Percentiles rank a stretch among this genome's conserved stretches.
Conservation (phyloP, 2,329 filamentous ascomycete species). For the Phoma sp. region DNA sequence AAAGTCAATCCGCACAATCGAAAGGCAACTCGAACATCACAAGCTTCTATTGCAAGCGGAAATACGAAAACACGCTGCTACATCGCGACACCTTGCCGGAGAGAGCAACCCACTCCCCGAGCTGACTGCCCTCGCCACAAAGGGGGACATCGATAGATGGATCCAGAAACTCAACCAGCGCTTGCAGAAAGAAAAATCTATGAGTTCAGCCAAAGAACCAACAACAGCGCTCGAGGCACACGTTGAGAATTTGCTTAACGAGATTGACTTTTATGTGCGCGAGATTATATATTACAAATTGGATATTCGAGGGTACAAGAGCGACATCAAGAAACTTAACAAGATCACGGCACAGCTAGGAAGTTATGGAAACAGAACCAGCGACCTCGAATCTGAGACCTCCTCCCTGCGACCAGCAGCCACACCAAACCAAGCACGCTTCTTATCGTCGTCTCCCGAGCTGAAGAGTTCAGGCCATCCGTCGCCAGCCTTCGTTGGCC, state of each 20-base stretch:
- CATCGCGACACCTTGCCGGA: slow-evolving; percentile 26
- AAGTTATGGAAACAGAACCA: slow-evolving; percentile 29
- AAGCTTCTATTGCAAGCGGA: slow-evolving; percentile 50
- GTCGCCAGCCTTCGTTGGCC: slow-evolving; percentile 11
- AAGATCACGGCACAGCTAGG: slow-evolving; percentile 33
- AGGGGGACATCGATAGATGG: slow-evolving; percentile 46
- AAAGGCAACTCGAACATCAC: slow-evolving; percentile 50
- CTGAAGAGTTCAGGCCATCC: slow-evolving; percentile 18
- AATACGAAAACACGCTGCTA: slow-evolving; percentile 47
- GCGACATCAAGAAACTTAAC: slow-evolving; percentile 46
- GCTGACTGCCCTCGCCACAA: slow-evolving; percentile 35
- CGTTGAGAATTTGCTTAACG: slow-evolving; percentile 44
- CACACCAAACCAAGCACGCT: slow-evolving; percentile 31
- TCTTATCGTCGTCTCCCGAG: slow-evolving; percentile 25
- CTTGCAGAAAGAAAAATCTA: slow-evolving; percentile 35
- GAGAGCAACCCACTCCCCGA: slow-evolving; percentile 38
- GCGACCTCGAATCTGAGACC: slow-evolving; percentile 37
- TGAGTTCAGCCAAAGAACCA: slow-evolving; percentile 1
- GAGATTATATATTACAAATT: slow-evolving; percentile 59
- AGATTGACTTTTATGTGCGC: slow-evolving; percentile 53
- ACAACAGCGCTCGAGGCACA: slow-evolving; percentile 20
- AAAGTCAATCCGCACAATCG: slow-evolving; percentile 32
- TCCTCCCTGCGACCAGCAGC: slow-evolving; percentile 34
- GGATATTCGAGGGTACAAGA: slow-evolving; percentile 56
- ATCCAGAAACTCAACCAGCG: slow-evolving; percentile 42